A percentile compares a stretch with the other conserved stretches of the same genome.
Conservation (phyloP, 768 basidiomycete species). For the Suillus subalutaceus region DNA sequence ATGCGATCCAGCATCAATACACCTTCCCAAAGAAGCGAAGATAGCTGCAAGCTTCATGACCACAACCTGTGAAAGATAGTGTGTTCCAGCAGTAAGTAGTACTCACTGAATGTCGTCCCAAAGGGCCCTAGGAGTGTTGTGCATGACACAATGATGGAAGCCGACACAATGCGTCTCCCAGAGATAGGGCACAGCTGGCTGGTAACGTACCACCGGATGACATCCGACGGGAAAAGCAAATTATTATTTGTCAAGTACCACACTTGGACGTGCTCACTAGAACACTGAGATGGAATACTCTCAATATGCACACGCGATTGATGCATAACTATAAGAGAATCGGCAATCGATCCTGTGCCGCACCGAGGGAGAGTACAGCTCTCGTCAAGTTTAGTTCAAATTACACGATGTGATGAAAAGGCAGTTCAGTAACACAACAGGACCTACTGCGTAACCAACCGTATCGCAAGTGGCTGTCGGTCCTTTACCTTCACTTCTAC, state of each 20-base stretch:
- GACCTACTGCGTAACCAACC: not conserved
- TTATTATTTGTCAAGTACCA: not conserved
- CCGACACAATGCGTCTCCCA: not conserved
- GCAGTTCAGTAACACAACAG: not conserved
- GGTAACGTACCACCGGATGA: not conserved
- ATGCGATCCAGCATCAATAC: not conserved
- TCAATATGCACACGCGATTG: not conserved
- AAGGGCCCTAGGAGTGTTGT: no score
- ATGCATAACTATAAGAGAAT: not conserved
- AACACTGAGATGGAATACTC: not conserved
- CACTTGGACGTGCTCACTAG: not conserved
- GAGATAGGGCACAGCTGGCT: not conserved
- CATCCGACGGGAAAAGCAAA: conserved; percentile 1
- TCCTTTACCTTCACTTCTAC: not conserved
- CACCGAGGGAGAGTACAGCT: not conserved
- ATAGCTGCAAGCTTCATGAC: not conserved
- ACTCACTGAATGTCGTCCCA: not conserved
- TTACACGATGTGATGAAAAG: not conserved
- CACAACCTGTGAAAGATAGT: not conserved
- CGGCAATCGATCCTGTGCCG: not conserved
- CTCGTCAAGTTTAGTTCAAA: not conserved
- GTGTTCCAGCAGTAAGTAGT: not conserved
- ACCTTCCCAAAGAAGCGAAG: not conserved
- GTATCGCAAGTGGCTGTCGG: no score
- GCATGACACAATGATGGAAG: not conserved